Evolutionary conservation across 345 rosid species (phyloP).

Genomic region (Psidium guajava): DNA sequence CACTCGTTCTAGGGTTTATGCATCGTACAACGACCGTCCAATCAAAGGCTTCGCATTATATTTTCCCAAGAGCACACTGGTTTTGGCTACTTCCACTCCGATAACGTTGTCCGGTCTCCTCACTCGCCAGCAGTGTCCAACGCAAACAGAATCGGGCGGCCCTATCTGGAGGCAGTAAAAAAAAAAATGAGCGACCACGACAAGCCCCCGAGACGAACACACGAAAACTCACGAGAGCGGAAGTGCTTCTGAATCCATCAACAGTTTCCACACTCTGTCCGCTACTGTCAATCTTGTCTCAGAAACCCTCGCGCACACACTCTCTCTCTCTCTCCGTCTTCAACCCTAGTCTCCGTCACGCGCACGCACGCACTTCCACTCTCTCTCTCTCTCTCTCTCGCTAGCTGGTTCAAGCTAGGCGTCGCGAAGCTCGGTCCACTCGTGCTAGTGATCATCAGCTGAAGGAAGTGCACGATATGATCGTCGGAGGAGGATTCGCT

Average conservation of each 20-base stretch:
- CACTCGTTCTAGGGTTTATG: background rate
- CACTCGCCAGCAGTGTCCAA: too few relatives aligned
- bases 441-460: background rate
- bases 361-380: background rate
- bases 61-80: background rate
- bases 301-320: background rate
- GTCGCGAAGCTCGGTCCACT: background rate
- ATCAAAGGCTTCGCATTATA: background rate
- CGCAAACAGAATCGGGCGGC: too few relatives aligned
- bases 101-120: background rate
- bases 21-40: background rate
- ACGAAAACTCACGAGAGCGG: background rate
- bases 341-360: background rate
- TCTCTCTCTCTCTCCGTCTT: background rate
- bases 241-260: background rate
- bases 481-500: background rate
- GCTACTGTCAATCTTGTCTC: background rate
- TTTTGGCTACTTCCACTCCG: background rate
- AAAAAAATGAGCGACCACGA: background rate
- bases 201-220: too few relatives aligned
- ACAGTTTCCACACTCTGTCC: background rate
- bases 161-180: background rate
- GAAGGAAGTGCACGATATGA: background rate
- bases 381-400: background rate
- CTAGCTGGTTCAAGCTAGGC: background rate